These are phyloP conservation scores for Leccinum arenicola DNA, from an alignment of 768 basidiomycete species.

Conservation along the genomic window DNA sequence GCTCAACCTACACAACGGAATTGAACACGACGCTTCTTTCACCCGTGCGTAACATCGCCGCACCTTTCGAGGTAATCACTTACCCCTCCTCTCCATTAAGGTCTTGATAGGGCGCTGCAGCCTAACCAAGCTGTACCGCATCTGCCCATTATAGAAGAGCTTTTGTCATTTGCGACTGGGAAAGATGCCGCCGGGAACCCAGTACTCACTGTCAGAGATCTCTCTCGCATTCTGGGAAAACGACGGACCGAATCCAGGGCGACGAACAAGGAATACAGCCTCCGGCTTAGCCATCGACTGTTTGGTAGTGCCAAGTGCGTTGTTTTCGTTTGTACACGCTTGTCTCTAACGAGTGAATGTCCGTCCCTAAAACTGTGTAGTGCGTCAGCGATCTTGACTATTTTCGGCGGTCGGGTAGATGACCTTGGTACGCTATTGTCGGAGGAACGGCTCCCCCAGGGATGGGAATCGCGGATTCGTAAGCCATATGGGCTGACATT, in stretches of 20 bases:
- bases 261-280: conserved; percentile 56
- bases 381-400: conserved; percentile 57
- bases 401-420: conserved; percentile 59
- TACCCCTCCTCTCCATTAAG: conserved; percentile 32
- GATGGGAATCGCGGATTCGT: conserved; percentile 64
- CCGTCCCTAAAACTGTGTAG: conserved; percentile 30
- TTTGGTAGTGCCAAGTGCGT: conserved; percentile 70
- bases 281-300: conserved; percentile 48
- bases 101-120: conserved; percentile 46
- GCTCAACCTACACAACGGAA: conserved; percentile 14
- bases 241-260: conserved; percentile 56
- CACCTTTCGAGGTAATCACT: not conserved
- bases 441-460: conserved; percentile 66
- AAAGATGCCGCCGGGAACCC: conserved; percentile 46
- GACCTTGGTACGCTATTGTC: conserved; percentile 52
- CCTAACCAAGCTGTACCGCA: conserved; percentile 55
- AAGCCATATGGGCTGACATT: conserved; percentile 58
- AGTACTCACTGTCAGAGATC: conserved; percentile 54
- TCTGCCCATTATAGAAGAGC: conserved; percentile 48
- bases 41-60: conserved; percentile 19
- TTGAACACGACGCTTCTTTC: conserved; percentile 25
- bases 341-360: not conserved
- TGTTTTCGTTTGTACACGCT: not conserved
- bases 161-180: conserved; percentile 59
- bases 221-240: conserved; percentile 55